Evolutionary conservation across 768 basidiomycete genomes (phyloP).

Genomic region (Russula brevipes): DNA sequence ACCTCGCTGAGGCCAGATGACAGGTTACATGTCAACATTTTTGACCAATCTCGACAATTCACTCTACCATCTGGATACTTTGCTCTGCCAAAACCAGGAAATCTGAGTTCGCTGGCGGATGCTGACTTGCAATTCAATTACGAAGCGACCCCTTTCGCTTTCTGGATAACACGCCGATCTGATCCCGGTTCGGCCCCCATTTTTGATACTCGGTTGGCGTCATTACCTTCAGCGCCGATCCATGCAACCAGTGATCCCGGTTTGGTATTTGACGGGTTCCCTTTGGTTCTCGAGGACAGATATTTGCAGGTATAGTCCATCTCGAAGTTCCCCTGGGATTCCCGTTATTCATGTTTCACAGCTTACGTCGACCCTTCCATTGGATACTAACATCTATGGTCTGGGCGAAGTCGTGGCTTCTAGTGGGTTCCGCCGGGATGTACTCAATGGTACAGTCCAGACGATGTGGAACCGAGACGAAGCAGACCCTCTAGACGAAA

Average conservation of each 20-base stretch:
- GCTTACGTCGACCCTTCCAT: slow-evolving; percentile 62
- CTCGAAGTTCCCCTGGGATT: not conserved
- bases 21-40: slow-evolving; percentile 66
- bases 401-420: slow-evolving; percentile 68
- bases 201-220: slow-evolving; percentile 64
- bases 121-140: slow-evolving; percentile 72
- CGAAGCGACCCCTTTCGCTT: slow-evolving; percentile 59
- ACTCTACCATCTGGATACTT: slow-evolving; percentile 55
- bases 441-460: slow-evolving; percentile 55
- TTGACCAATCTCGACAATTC: slow-evolving; percentile 59
- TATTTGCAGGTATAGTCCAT: slow-evolving; percentile 55
- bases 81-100: slow-evolving; percentile 32
- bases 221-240: slow-evolving; percentile 56
- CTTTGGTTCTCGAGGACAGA: slow-evolving; percentile 73
- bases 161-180: slow-evolving; percentile 72
- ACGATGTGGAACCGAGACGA: slow-evolving; percentile 63
- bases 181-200: slow-evolving; percentile 49
- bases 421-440: slow-evolving; percentile 61
- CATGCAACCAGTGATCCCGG: slow-evolving; percentile 44
- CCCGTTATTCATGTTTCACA: slow-evolving; percentile 24
- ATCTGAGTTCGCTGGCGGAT: slow-evolving; percentile 30
- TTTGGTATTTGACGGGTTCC: slow-evolving; percentile 57
- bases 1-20: slow-evolving; percentile 13
- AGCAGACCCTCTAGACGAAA: slow-evolving; percentile 60
- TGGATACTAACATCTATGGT: slow-evolving; percentile 69